phyloP scores from a whole-genome alignment of 176 grass and related monocot species.

The Aegilops sharonensis region DNA sequence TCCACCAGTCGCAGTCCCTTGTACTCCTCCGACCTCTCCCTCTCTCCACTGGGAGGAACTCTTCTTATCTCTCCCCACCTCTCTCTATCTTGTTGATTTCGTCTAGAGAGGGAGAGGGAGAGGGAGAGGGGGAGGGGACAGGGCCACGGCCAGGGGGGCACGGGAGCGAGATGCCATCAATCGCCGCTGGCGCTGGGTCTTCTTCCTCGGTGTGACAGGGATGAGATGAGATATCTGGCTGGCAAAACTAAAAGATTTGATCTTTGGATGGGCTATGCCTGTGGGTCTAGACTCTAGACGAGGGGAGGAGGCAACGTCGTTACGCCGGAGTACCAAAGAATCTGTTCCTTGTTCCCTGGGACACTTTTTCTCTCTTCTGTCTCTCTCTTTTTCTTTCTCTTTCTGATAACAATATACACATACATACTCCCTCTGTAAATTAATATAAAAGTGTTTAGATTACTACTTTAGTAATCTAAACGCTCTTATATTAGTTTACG shows the following conservation, averaged over 20 bases:
- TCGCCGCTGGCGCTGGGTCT: not conserved
- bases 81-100: slow-evolving; percentile 12
- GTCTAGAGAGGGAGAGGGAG: not conserved
- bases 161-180: slow-evolving; percentile 25
- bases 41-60: not conserved
- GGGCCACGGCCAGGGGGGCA: not conserved
- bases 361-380: not conserved
- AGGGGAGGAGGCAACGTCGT: not conserved
- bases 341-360: slow-evolving; percentile 9
- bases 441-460: too few species aligned
- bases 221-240: not conserved
- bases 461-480: too few species aligned
- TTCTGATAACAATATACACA: not conserved
- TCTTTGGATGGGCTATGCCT: not conserved
- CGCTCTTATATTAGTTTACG: too few species aligned
- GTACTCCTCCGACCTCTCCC: not conserved
- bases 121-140: not conserved
- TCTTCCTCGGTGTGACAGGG: slow-evolving; percentile 12
- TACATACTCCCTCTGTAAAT: too few species aligned
- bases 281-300: not conserved
- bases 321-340: slow-evolving; percentile 3
- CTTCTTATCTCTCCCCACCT: not conserved
- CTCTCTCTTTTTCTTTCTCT: not conserved
- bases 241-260: slow-evolving; percentile 20
- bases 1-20: not conserved